phyloP scores from a whole-genome alignment of 192 early-diverging fungal species.

The Podila epicladia region DNA sequence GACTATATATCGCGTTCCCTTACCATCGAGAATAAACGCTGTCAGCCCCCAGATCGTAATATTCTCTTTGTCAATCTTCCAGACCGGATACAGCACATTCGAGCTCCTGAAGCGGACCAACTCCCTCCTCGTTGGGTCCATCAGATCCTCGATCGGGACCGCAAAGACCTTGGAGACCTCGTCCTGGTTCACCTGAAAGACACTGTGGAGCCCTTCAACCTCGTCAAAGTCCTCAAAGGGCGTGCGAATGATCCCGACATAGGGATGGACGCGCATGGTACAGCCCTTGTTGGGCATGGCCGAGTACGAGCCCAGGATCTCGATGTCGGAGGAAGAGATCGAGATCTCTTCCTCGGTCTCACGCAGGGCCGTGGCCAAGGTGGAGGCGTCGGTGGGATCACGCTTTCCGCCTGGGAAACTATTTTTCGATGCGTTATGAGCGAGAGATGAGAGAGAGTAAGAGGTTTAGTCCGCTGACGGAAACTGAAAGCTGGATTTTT shows the following conservation, averaged over 20 bases:
- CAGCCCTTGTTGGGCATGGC: conserved; percentile 68
- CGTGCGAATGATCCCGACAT: conserved; percentile 64
- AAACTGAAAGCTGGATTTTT: no score
- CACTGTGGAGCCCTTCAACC: not conserved
- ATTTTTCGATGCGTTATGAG: not conserved
- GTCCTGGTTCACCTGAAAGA: conserved; percentile 59
- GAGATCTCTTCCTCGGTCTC: conserved; percentile 86
- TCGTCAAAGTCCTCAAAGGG: conserved; percentile 49
- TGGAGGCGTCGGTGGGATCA: conserved; percentile 65
- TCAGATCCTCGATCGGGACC: conserved; percentile 71
- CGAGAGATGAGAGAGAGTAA: no score
- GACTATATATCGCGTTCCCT: not conserved
- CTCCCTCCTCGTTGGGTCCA: conserved; percentile 54
- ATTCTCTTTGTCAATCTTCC: conserved; percentile 56
- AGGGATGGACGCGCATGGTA: conserved; percentile 67
- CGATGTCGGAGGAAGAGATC: conserved; percentile 53
- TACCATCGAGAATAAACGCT: conserved; percentile 78
- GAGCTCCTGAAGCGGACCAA: conserved; percentile 63
- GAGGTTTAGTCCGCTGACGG: no score
- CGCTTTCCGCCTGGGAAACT: conserved; percentile 83
- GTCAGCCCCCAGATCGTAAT: conserved; percentile 83
- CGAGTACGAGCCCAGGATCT: conserved; percentile 69
- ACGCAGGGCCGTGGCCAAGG: conserved; percentile 75
- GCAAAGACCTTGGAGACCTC: conserved; percentile 80
- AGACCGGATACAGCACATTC: conserved; percentile 65